These are phyloP conservation scores for Parathielavia appendiculata DNA, from an alignment of 495 filamentous ascomycete genomes.

Conservation along the genomic window DNA sequence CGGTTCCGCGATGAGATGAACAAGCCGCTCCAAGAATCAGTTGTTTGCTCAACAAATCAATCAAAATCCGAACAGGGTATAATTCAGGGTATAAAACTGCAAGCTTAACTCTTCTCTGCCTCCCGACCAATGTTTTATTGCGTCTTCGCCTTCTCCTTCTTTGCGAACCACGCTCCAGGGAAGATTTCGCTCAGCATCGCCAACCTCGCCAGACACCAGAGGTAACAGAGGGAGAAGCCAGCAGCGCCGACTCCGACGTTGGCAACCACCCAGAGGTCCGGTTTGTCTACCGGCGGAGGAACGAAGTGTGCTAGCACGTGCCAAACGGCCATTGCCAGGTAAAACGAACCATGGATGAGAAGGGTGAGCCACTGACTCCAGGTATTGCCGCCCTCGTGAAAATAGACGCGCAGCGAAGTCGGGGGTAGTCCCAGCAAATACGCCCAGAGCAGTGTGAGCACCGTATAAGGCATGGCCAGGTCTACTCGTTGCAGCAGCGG, in stretches of 20 bases:
- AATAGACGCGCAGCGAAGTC: conserved; percentile 63
- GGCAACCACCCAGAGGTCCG: conserved; percentile 87
- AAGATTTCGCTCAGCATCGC: conserved; percentile 54
- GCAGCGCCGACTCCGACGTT: conserved; percentile 82
- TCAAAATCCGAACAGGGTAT: neutral
- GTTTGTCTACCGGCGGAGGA: conserved; percentile 63
- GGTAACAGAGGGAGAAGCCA: conserved; percentile 79
- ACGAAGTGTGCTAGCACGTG: conserved; percentile 69
- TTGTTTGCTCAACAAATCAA: neutral
- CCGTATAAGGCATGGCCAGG: conserved; percentile 74
- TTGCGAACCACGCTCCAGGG: conserved; percentile 21
- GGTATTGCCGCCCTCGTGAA: conserved; percentile 40
- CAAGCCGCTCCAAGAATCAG: neutral
- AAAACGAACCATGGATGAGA: conserved; percentile 68
- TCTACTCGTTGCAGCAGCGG: conserved; percentile 82
- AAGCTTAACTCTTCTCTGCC: neutral
- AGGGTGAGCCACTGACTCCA: conserved; percentile 52
- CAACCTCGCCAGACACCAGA: conserved; percentile 80
- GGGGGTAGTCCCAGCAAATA: conserved; percentile 86
- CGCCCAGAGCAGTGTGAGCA: conserved; percentile 80
- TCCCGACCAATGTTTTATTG: conserved; percentile 21
- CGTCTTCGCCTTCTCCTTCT: conserved; percentile 37
- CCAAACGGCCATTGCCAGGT: conserved; percentile 69
- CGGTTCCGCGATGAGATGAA: no score
- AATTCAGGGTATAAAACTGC: conserved; percentile 13